These are phyloP conservation scores for Yamadazyma songkhlaensis DNA, from an alignment of 1,139 yeast species.

Conservation along the genomic window DNA sequence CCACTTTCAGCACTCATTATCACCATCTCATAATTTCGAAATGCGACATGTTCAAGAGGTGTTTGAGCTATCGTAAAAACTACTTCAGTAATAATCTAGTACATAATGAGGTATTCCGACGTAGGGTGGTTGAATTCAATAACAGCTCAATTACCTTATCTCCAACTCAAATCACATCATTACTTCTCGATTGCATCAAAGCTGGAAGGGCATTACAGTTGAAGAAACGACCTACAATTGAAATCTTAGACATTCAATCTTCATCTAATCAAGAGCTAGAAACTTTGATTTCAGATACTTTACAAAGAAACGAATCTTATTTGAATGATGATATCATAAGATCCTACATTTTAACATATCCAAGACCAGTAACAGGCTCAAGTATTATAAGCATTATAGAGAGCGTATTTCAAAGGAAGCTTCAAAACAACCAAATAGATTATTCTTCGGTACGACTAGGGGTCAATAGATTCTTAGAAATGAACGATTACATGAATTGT, in stretches of 20 bases:
- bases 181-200: slow-evolving; percentile 22
- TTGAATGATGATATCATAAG: slow-evolving; percentile 7
- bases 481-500: slow-evolving; percentile 34
- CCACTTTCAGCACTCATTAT: no score
- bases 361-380: slow-evolving; percentile 18
- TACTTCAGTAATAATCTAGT: slow-evolving; percentile 22
- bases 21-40: no score
- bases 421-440: slow-evolving; percentile 6
- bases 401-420: background rate
- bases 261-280: background rate
- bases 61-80: background rate
- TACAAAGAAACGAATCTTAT: background rate
- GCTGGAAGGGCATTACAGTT: slow-evolving; percentile 23
- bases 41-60: slow-evolving; percentile 2
- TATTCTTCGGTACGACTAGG: slow-evolving; percentile 15
- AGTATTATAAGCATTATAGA: slow-evolving; percentile 16
- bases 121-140: slow-evolving; percentile 16
- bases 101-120: slow-evolving; percentile 25
- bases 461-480: slow-evolving; percentile 21
- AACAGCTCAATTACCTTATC: background rate
- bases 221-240: slow-evolving; percentile 2
- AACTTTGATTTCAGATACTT: background rate
- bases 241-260: background rate
- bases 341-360: slow-evolving; percentile 16
- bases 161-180: background rate